Conservation (phyloP, 257 asterid genomes). For the Cordia subcordata region DNA sequence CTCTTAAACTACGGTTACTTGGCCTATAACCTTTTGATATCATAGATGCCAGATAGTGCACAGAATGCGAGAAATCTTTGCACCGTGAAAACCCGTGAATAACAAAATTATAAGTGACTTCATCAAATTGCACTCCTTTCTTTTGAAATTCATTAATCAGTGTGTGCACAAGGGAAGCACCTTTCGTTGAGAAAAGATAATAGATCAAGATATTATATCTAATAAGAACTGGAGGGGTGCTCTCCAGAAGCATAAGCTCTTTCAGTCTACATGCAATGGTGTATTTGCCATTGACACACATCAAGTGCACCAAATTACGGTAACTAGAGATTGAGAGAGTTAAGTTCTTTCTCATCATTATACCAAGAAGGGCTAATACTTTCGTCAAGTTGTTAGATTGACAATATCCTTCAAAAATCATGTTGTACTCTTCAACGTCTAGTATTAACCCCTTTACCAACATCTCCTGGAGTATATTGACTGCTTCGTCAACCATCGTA, state of each 20-base stretch:
- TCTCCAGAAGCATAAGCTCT: slow-evolving; percentile 41
- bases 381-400: slow-evolving; percentile 31
- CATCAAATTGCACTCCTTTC: slow-evolving; percentile 47
- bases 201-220: slow-evolving; percentile 52
- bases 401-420: slow-evolving; percentile 44
- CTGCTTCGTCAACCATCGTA: slow-evolving; percentile 44
- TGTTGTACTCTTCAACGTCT: slow-evolving; percentile 31
- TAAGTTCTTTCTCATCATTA: slow-evolving; percentile 41
- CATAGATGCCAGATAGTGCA: slow-evolving; percentile 47
- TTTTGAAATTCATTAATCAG: slow-evolving; percentile 30
- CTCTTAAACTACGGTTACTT: slow-evolving; percentile 52
- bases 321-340: slow-evolving; percentile 50
- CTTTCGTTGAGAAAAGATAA: slow-evolving; percentile 34
- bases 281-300: slow-evolving; percentile 37
- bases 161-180: slow-evolving; percentile 25
- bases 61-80: slow-evolving; percentile 32
- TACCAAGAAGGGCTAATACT: slow-evolving; percentile 44
- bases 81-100: slow-evolving; percentile 44
- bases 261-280: slow-evolving; percentile 42
- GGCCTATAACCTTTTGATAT: slow-evolving; percentile 48
- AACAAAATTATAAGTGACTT: slow-evolving; percentile 42
- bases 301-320: slow-evolving; percentile 36
- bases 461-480: slow-evolving; percentile 36
- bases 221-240: slow-evolving; percentile 31
- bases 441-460: slow-evolving; percentile 22